Conservation (phyloP, 129 eudicot species). For the Chrysanthemum makinoi region DNA sequence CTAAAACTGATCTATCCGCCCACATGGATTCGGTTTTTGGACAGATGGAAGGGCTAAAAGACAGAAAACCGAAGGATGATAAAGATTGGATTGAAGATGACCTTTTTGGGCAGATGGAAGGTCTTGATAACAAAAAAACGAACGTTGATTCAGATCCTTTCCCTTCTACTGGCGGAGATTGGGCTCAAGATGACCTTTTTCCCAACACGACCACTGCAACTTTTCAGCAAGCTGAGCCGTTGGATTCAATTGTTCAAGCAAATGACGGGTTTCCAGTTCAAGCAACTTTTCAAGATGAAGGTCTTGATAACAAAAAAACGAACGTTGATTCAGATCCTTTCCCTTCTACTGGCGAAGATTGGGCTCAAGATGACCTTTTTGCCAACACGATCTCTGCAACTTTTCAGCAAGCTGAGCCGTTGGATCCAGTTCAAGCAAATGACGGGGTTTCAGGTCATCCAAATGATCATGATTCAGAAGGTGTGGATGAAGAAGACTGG, state of each 20-base stretch:
- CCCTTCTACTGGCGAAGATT: too few relatives aligned
- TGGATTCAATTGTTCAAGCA: slow-evolving; percentile 25
- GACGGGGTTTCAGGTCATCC: slow-evolving; percentile 6
- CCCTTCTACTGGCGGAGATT: too few relatives aligned
- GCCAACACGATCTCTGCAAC: background rate
- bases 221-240: slow-evolving; percentile 23
- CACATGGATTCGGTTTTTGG: slow-evolving; percentile 45
- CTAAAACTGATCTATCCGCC: slow-evolving; percentile 38
- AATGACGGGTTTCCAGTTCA: slow-evolving; percentile 18
- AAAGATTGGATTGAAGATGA: slow-evolving; percentile 20
- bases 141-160: too few relatives aligned
- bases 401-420: slow-evolving; percentile 1
- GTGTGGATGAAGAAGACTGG: slow-evolving; percentile 34
- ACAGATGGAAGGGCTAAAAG: slow-evolving; percentile 20
- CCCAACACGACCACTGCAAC: slow-evolving; percentile 18
- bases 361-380: too few relatives aligned
- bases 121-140: too few relatives aligned
- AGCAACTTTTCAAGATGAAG: too few relatives aligned
- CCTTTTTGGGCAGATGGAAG: slow-evolving; percentile 7
- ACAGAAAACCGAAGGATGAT: slow-evolving; percentile 21
- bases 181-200: background rate
- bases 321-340: background rate
- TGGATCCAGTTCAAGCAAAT: background rate
- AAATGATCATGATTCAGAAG: slow-evolving; percentile 28
- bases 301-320: background rate